These are phyloP conservation scores for Colletotrichum sidae DNA, from an alignment of 2,329 filamentous ascomycete genomes.

Conservation along the genomic window DNA sequence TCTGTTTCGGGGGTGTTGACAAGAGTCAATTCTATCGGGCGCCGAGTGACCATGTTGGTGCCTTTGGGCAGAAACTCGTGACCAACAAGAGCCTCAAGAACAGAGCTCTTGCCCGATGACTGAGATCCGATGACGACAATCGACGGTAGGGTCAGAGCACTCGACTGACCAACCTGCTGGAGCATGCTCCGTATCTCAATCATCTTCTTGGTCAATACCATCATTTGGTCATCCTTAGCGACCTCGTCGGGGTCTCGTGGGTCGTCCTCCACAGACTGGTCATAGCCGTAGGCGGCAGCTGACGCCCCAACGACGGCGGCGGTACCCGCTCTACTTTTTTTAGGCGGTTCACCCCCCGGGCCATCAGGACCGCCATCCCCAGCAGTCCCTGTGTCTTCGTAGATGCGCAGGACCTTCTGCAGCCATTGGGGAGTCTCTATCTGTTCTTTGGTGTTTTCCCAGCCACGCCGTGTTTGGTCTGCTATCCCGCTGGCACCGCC, in stretches of 20 bases:
- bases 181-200: constrained; percentile 96
- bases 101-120: constrained; percentile 97
- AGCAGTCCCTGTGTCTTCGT: constrained; percentile 67
- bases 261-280: constrained; percentile 75
- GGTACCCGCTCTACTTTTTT: constrained; percentile 69
- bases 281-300: constrained; percentile 83
- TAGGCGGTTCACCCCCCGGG: constrained; percentile 64
- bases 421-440: constrained; percentile 81
- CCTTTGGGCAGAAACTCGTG: constrained; percentile 98
- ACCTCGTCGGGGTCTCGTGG: constrained; percentile 70
- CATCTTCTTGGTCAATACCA: constrained; percentile 99
- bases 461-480: constrained; percentile 82
- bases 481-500: constrained; percentile 80
- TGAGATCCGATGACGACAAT: constrained; percentile 99
- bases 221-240: constrained; percentile 97
- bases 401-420: constrained; percentile 74
- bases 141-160: constrained; percentile 87
- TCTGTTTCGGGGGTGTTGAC: constrained; percentile 92
- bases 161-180: constrained; percentile 91
- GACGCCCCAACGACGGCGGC: constrained; percentile 77
- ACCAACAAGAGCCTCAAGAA: constrained; percentile 95
- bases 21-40: constrained; percentile 95
- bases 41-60: constrained; percentile 97
- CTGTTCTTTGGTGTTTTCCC: constrained; percentile 85
- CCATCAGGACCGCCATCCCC: constrained; percentile 60